Base-by-base conservation (phyloP, 768 basidiomycete species). In the Auriscalpium vulgare region DNA sequence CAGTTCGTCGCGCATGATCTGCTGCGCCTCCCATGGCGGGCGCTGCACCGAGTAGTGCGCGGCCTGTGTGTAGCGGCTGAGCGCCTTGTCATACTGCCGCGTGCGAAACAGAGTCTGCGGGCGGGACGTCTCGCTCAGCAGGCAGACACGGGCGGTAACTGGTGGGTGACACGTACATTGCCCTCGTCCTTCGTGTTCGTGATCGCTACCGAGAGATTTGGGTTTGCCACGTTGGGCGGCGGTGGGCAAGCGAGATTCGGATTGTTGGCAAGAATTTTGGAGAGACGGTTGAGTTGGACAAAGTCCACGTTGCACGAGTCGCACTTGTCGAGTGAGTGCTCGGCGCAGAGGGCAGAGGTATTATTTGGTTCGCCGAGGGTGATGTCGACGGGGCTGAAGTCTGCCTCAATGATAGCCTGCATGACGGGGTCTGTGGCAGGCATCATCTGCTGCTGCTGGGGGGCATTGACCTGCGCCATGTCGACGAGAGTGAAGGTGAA, bases 141-240 rank as follows among this genome's bases (percentile, higher is more conserved):
- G 68, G 63, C 53, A 60, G 56, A 66, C 67, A 55, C 8, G 29
- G 29, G 47, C 36, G 37, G 36, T 10, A 34, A 9, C 47, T 50
- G 60, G 58, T 58, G 35, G 43, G 4, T 17, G 35, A 50, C 36
- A 76, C 91, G 66, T 66, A 92, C 92, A 69, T 99, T 99, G 57
- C 97, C 97, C 59, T 95, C 91, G 49, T 98, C 95, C 67, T 97
- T 97, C 5, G 87, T 85, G 48, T 78, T 74, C 13, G 81, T 85
- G 55, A 97, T 81, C 19, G 83, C 78, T 61, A 85, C 81, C 0
- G 88, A 80, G 17, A 95, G 73, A 59, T 88, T 87, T 64, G 85
- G 84, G 8, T 85, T 84, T 50, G 88, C 74, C 49, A 93, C 77
- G 59, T 83, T 86, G 34, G 84, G 80, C 4, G 93, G 92, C 2